Evolutionary conservation across 495 filamentous ascomycete genomes (phyloP).

Genomic region (Podospora fimiseda): DNA sequence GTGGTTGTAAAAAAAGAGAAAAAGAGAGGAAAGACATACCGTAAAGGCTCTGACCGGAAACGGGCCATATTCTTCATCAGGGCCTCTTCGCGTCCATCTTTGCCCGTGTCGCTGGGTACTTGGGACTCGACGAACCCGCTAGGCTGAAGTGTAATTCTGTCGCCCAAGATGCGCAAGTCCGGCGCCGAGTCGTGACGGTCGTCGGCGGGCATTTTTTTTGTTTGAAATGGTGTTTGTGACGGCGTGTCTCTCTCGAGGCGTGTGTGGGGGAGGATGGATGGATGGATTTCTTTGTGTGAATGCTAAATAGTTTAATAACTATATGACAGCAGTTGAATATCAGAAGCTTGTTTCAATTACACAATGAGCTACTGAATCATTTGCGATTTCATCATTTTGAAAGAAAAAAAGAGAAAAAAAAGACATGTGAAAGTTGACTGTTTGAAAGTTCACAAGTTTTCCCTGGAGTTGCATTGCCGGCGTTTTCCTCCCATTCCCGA

Average conservation of each 20-base stretch:
- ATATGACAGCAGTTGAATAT: too few relatives aligned
- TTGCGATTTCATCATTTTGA: not conserved
- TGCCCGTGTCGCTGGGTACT: constrained; percentile 24
- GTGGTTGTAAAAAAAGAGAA: not conserved
- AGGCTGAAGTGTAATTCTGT: constrained; percentile 72
- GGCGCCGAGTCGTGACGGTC: constrained; percentile 51
- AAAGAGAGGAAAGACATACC: constrained; percentile 29
- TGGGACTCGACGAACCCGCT: constrained; percentile 60
- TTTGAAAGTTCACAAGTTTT: not conserved
- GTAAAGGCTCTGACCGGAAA: constrained; percentile 55
- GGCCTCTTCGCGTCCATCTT: constrained; percentile 56
- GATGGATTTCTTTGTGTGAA: not conserved
- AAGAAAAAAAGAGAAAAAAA: not conserved
- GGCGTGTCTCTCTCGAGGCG: not conserved
- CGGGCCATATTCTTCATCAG: constrained; percentile 77
- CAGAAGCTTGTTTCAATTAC: too few relatives aligned
- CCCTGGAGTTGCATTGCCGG: not conserved
- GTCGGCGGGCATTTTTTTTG: constrained; percentile 15
- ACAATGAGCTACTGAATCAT: not conserved
- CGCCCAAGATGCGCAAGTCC: constrained; percentile 75
- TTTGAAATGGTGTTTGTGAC: not conserved
- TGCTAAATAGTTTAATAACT: too few relatives aligned
- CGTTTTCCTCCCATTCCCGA: constrained; percentile 3
- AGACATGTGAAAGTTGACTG: not conserved
- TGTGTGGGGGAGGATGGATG: not conserved